Conservation (phyloP, 345 rosid genomes). For the Brassica rapa region DNA sequence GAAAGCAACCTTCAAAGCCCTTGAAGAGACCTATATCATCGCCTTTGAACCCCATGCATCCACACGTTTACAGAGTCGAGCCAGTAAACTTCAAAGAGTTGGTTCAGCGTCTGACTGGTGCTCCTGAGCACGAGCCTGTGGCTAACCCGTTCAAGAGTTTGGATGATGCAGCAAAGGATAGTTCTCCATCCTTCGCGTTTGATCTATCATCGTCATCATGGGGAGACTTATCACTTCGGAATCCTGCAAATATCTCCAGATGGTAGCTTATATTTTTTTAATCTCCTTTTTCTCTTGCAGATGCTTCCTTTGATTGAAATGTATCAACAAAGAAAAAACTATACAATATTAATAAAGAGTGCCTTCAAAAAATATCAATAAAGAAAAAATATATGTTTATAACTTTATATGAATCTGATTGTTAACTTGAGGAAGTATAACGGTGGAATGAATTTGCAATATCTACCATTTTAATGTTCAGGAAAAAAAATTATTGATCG, state of each 20-base stretch:
- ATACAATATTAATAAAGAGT: not conserved
- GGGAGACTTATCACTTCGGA: not conserved
- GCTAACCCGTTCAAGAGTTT: not conserved
- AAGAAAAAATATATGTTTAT: not conserved
- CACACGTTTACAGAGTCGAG: slow-evolving; percentile 1
- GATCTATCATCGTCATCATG: not conserved
- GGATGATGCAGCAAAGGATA: not conserved
- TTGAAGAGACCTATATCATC: not conserved
- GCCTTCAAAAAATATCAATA: not conserved
- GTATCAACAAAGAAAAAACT: not conserved
- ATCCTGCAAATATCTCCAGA: not conserved
- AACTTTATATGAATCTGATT: not conserved
- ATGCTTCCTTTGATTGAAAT: not conserved
- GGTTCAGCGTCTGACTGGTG: not conserved
- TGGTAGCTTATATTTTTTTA: not conserved
- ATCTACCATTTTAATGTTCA: not conserved
- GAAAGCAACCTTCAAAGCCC: not conserved
- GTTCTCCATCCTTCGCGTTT: not conserved
- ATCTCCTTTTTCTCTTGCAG: not conserved
- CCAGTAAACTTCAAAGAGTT: slow-evolving; percentile 1
- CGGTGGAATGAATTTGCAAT: not conserved
- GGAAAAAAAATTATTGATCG: not conserved
- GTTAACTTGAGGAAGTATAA: not conserved
- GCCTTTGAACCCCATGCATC: not conserved
- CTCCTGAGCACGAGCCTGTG: not conserved